Percentiles rank a stretch among this genome's conserved stretches.
These are phyloP conservation scores for Teunomyces panamensis DNA, from an alignment of 805 yeast genomes.

Conservation along the genomic window DNA sequence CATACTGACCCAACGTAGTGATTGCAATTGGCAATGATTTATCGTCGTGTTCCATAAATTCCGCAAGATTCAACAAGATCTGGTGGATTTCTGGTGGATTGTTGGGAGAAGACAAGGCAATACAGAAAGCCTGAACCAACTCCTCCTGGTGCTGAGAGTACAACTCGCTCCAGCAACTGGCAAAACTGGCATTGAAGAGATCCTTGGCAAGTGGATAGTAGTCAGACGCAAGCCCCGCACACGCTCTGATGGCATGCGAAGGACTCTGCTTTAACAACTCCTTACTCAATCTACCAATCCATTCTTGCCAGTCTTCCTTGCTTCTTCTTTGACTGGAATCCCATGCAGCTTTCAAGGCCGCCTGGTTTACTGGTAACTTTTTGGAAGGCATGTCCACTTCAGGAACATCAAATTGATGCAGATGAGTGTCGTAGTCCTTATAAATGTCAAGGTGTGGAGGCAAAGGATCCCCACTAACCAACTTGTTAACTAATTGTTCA, in stretches of 20 bases:
- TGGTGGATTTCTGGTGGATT: constrained; percentile 96
- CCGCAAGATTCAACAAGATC: constrained; percentile 83
- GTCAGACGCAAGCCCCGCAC: constrained; percentile 83
- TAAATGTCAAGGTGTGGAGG: constrained; percentile 74
- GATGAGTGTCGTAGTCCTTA: constrained; percentile 48
- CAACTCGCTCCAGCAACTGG: constrained; percentile 92
- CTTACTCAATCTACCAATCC: constrained; percentile 85
- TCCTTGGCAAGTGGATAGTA: constrained; percentile 87
- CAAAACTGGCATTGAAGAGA: constrained; percentile 89
- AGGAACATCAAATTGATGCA: constrained; percentile 46
- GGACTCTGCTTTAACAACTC: constrained; percentile 90
- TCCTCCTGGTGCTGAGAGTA: constrained; percentile 89
- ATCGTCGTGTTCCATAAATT: constrained; percentile 96
- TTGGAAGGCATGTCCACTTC: constrained; percentile 67
- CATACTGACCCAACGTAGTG: constrained; percentile 87
- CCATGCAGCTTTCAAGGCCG: constrained; percentile 78
- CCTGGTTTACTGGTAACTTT: constrained; percentile 68
- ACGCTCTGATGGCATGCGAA: constrained; percentile 89
- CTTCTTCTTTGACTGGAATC: constrained; percentile 86
- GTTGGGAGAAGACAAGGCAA: constrained; percentile 84
- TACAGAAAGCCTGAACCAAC: constrained; percentile 76
- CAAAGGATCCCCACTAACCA: constrained; percentile 80
- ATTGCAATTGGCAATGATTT: constrained; percentile 89
- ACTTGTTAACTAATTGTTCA: constrained; percentile 75
- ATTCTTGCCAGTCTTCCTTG: constrained; percentile 96